Conservation (phyloP, 805 yeast genomes). For the Blastobotrys peoriensis region DNA sequence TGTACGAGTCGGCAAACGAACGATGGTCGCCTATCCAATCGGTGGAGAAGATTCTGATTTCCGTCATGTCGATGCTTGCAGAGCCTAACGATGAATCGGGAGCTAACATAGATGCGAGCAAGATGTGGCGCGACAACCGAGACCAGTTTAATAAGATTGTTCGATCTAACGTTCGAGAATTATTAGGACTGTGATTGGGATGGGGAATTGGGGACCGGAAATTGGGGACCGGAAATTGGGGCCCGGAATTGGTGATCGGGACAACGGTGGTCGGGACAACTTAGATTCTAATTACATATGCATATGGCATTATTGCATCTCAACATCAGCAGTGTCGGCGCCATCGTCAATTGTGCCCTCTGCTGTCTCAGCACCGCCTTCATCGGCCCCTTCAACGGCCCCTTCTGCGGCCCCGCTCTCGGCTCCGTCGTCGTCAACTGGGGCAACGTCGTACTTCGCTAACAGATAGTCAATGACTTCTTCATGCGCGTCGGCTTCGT, state of each 20-base stretch:
- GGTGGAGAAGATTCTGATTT: slow-evolving; percentile 88
- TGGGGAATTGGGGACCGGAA: neutral
- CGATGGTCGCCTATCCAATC: slow-evolving; percentile 98
- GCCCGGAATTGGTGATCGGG: neutral
- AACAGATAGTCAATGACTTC: slow-evolving; percentile 75
- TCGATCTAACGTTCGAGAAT: slow-evolving; percentile 56
- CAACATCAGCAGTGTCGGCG: slow-evolving; percentile 3
- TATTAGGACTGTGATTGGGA: slow-evolving; percentile 53
- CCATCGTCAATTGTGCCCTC: slow-evolving; percentile 13
- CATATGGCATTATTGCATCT: neutral
- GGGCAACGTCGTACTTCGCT: slow-evolving; percentile 63
- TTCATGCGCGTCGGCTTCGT: slow-evolving; percentile 78
- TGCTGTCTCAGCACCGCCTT: slow-evolving; percentile 10
- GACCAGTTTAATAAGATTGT: slow-evolving; percentile 61
- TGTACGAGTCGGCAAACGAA: slow-evolving; percentile 92
- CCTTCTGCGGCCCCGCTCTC: slow-evolving; percentile 20
- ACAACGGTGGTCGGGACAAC: neutral
- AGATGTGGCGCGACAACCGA: slow-evolving; percentile 85
- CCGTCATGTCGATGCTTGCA: slow-evolving; percentile 94
- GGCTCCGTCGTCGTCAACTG: slow-evolving; percentile 47
- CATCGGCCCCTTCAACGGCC: neutral
- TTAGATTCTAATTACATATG: neutral
- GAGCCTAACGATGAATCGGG: slow-evolving; percentile 95
- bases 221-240: neutral
- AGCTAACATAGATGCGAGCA: slow-evolving; percentile 72